Conservation (phyloP, 2,329 filamentous ascomycete species). For the Aspergillus sp. region DNA sequence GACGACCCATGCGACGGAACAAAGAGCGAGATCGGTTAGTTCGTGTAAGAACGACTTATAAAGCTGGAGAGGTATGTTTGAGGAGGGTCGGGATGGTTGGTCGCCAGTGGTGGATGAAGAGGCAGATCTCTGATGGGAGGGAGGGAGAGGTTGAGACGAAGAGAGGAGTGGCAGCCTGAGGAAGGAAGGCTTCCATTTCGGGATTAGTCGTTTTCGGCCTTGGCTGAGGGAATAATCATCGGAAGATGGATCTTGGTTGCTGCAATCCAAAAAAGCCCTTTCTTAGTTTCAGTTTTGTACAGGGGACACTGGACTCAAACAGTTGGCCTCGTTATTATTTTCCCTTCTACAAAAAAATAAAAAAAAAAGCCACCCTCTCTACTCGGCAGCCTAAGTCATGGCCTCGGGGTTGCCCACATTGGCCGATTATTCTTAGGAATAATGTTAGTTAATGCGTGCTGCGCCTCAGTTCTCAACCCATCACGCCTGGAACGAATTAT, state of each 20-base stretch:
- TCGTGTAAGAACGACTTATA: background rate
- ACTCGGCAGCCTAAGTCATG: background rate
- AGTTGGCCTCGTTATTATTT: background rate
- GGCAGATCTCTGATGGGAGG: conserved; percentile 14
- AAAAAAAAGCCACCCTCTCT: background rate
- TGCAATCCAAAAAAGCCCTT: background rate
- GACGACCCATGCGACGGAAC: background rate
- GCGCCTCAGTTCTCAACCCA: conserved; percentile 4
- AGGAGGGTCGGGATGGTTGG: conserved; percentile 6
- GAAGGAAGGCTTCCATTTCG: conserved; percentile 10
- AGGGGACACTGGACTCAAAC: background rate
- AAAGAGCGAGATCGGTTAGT: background rate
- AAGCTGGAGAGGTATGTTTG: background rate
- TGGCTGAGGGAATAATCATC: background rate
- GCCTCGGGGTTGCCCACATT: background rate
- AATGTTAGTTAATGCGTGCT: background rate
- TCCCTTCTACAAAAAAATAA: background rate
- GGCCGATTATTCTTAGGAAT: background rate
- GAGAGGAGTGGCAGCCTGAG: conserved; percentile 11
- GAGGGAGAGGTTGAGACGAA: conserved; percentile 12
- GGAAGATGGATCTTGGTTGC: background rate
- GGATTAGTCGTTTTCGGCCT: conserved; percentile 12
- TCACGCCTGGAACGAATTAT: background rate
- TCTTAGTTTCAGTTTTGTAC: background rate
- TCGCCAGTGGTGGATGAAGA: conserved; percentile 13